Percentiles rank a stretch among this genome's conserved stretches.
Conservation (phyloP, 345 rosid species). For the Eucalyptus urophylla region DNA sequence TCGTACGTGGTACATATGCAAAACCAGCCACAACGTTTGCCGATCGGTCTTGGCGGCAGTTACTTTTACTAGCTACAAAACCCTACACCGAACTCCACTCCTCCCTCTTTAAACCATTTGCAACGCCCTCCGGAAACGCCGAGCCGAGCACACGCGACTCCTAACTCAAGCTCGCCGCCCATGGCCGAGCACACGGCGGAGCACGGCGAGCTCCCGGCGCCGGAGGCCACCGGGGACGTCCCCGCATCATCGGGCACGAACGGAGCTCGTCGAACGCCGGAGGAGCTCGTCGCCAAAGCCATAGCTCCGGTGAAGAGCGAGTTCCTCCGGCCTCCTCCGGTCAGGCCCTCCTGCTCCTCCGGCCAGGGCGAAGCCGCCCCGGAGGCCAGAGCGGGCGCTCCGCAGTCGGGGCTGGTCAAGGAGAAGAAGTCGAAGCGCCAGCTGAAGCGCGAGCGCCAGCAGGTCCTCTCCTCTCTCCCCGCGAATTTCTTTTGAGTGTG, state of each 20-base stretch:
- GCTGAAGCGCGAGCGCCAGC: conserved; percentile 76
- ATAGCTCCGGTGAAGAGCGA: conserved; percentile 75
- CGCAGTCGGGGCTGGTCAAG: conserved; percentile 18
- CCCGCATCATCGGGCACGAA: conserved; percentile 5
- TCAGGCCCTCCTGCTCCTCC: conserved; percentile 7
- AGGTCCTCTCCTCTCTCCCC: conserved; percentile 17
- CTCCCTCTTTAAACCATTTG: background rate
- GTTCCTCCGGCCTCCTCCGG: conserved; percentile 61
- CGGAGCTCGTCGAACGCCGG: conserved; percentile 26
- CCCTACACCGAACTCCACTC: background rate
- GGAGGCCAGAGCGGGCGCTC: background rate
- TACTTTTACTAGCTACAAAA: background rate
- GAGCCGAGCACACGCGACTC: background rate
- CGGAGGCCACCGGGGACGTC: background rate
- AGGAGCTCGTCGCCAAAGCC: conserved; percentile 62
- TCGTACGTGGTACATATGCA: background rate
- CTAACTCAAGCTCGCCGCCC: background rate
- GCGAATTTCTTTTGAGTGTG: background rate
- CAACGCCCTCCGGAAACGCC: background rate
- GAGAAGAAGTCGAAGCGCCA: conserved; percentile 97
- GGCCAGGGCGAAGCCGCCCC: conserved; percentile 16
- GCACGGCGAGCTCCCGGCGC: background rate
- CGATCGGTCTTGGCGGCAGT: background rate
- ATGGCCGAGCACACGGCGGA: background rate
- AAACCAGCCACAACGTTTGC: background rate